These are phyloP conservation scores for Neonectria neomacrospora DNA, from an alignment of 2,329 filamentous ascomycete genomes.

Conservation along the genomic window DNA sequence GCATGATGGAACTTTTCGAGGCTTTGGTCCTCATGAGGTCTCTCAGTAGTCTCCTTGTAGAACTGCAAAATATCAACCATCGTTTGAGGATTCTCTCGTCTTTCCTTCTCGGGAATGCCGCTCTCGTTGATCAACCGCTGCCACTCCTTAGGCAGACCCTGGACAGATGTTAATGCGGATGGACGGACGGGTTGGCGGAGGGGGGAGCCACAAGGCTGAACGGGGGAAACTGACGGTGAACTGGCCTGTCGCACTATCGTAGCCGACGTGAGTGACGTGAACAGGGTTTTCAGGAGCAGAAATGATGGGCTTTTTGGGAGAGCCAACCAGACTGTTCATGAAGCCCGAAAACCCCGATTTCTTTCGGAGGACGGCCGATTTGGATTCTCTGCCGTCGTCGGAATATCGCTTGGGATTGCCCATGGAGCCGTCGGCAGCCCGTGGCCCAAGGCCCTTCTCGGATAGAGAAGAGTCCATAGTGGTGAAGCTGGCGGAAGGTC, in stretches of 20 bases:
- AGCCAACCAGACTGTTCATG: constrained; percentile 84
- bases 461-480: constrained; percentile 53
- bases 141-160: constrained; percentile 98
- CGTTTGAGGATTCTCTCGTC: constrained; percentile 94
- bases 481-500: constrained; percentile 69
- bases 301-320: constrained; percentile 90
- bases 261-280: constrained; percentile 97
- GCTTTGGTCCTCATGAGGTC: constrained; percentile 82
- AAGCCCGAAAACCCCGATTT: constrained; percentile 91
- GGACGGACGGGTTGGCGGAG: constrained; percentile 25
- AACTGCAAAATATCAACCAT: constrained; percentile 96
- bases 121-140: constrained; percentile 94
- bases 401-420: constrained; percentile 78
- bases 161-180: constrained; percentile 33
- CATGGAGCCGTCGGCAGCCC: constrained; percentile 51
- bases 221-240: constrained; percentile 78
- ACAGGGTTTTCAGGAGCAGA: constrained; percentile 98
- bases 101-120: constrained; percentile 95
- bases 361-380: constrained; percentile 74
- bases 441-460: constrained; percentile 50
- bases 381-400: constrained; percentile 76
- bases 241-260: constrained; percentile 94
- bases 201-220: constrained; percentile 27
- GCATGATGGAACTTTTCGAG: constrained; percentile 97
- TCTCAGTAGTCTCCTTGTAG: constrained; percentile 93